These are phyloP conservation scores for Tricholoma hemisulphureum DNA, from an alignment of 768 basidiomycete genomes.

Conservation along the genomic window DNA sequence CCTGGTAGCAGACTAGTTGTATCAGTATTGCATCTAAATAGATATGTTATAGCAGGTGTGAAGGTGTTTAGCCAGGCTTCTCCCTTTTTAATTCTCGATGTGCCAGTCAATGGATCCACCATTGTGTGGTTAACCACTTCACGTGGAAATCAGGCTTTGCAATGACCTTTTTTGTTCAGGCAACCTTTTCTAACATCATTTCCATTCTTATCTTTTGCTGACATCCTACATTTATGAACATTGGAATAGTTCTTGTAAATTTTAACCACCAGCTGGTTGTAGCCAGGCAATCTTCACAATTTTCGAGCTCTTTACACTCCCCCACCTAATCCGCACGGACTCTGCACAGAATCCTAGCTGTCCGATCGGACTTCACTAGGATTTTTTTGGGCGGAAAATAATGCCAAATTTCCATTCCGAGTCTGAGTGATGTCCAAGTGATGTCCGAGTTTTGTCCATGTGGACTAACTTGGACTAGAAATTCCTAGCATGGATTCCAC, in stretches of 20 bases:
- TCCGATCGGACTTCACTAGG: too few relatives aligned
- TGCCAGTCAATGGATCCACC: conserved; percentile 28
- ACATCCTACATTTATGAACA: conserved; percentile 24
- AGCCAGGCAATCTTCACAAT: too few relatives aligned
- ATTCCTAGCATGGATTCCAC: too few relatives aligned
- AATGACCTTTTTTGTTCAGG: conserved; percentile 26
- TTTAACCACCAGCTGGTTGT: conserved; percentile 13
- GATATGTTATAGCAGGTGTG: conserved; percentile 31
- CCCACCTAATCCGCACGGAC: too few relatives aligned
- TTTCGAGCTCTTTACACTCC: too few relatives aligned
- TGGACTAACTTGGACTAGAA: too few relatives aligned
- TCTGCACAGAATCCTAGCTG: too few relatives aligned
- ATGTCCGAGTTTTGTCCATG: too few relatives aligned
- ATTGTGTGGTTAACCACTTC: conserved; percentile 14
- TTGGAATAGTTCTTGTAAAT: conserved; percentile 25
- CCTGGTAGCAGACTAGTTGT: conserved; percentile 38
- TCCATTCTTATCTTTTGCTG: conserved; percentile 11
- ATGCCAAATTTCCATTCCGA: too few relatives aligned
- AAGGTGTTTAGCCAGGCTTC: conserved; percentile 39
- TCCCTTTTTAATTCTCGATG: conserved; percentile 28
- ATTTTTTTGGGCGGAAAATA: too few relatives aligned
- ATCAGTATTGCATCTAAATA: conserved; percentile 39
- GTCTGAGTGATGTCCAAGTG: too few relatives aligned
- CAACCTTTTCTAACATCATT: conserved; percentile 19
- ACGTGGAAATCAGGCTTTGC: conserved; percentile 36